Conservation (phyloP, 1,139 yeast genomes). For the Geotrichum restrictum region DNA sequence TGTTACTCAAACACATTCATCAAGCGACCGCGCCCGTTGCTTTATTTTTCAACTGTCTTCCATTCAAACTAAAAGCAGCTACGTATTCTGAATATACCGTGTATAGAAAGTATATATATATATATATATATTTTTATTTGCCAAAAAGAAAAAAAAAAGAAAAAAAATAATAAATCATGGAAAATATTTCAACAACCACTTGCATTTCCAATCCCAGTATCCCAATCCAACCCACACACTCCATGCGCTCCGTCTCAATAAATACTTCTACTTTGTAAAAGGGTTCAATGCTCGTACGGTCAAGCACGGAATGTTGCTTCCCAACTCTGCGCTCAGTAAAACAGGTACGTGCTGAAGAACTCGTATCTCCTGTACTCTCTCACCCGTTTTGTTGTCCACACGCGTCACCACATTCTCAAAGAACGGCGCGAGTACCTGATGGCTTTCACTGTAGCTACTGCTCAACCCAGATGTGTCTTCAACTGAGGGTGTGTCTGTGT, state of each 20-base stretch:
- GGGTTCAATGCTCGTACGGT: conserved; percentile 94
- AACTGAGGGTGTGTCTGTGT: conserved; percentile 26
- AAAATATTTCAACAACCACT: neutral
- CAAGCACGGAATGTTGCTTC: conserved; percentile 84
- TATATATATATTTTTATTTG: neutral
- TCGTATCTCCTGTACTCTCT: conserved; percentile 69
- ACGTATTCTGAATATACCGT: too few species aligned
- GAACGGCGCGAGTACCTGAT: conserved; percentile 52
- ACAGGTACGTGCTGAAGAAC: conserved; percentile 80
- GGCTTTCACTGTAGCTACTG: conserved; percentile 27
- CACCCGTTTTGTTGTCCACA: conserved; percentile 50
- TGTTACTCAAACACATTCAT: too few species aligned
- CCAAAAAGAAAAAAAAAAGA: neutral
- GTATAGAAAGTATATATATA: too few species aligned
- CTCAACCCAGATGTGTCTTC: conserved; percentile 29
- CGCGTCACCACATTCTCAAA: conserved; percentile 54
- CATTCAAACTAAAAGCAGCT: too few species aligned
- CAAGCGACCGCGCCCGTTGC: too few species aligned
- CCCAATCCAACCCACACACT: too few species aligned
- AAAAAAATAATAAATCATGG: neutral
- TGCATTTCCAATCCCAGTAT: too few species aligned
- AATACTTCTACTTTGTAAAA: conserved; percentile 46
- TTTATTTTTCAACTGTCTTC: too few species aligned
- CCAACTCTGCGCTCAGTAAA: conserved; percentile 83
- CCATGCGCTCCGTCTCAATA: neutral